Evolutionary conservation across 805 yeast genomes (phyloP), one percentile per base, ranked within the genome.

Genomic region (Yamadazyma endophytica): DNA sequence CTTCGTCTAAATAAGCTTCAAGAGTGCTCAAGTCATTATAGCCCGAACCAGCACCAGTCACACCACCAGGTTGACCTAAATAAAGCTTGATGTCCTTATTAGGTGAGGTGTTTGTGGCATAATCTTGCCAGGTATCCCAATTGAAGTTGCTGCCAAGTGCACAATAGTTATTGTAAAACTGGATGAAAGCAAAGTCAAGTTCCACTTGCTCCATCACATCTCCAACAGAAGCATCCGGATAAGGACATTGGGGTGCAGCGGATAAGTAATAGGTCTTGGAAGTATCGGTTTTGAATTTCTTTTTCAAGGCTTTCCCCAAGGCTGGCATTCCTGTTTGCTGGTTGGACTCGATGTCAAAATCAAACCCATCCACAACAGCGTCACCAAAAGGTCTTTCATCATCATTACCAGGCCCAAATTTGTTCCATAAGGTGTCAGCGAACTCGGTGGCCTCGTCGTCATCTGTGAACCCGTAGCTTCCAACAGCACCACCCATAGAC

Each of bases 281-380:
- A 20, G 52, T n/a, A 32, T 56, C 61, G 12, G 44, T 32, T 5
- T 42, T 42, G 27, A 37, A 54, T 20, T 41, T 39, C 13, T 33
- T 35, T 41, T 51, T 47, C 25, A 58, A 50, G 14, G 36, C 51
- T 0, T 53, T 73, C 17, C 64, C 73, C 35, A 74, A 57, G 4
- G 75, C 75, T 21, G 76, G 73, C 49, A 80, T 82, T n/a, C 95
- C 96, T 1, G 65, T 61, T 30, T 70, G 67, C 35, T 67, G 56
- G 31, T 64, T 67, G 51, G 75, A 70, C 54, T 85, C 89, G 42
- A 77, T 63, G 51, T 88, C 96, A 39, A 76, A 70, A 46, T 84
- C 79, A 52, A 89, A 88, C 1, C 96, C 96, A 50, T 90, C 96
- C 19, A 84, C 62, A 27, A 87, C 73, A 6, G 89, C 67, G 45